Evolutionary conservation across 306 rosid species (phyloP), one percentile per base, ranked within the genome.

Genomic region (Oxytropis ochrocephala): DNA sequence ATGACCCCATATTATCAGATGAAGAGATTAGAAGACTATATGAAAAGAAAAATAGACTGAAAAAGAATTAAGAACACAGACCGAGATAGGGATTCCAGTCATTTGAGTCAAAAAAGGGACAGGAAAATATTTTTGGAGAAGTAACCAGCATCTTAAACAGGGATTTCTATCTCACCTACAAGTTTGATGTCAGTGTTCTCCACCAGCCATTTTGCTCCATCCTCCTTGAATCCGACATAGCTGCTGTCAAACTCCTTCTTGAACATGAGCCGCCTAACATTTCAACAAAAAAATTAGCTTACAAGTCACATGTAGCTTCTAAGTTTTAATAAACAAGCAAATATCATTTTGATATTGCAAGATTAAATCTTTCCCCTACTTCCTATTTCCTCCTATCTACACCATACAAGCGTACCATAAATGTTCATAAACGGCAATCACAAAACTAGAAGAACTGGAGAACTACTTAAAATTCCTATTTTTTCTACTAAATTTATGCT

Each of bases 181-280:
- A 92, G 97, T 82, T 92, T 92, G 78, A 92, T 84, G 67, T 85
- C 97, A 38, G 96, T 87, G 87, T 92, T 89, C 74, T 89, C 88
- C 68, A 83, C 90, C 72, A 92, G 80, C 98, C 96, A 92, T 75
- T 85, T 83, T 44, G 97, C 96, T 63, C 97, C 97, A 78, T 92
- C 97, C 79, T 75, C 87, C 87, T 77, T 79, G 82, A 89, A 92
- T 65, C 96, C 97, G 52, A 85, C 88, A 41, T 82, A 89, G 76
- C 90, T 92, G 53, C 87, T 11, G 80, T 89, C 96, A 24, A 82
- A 85, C 67, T 85, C 89, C 85, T 89, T 89, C 76, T 84, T 81
- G 67, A 81, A 89, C 97, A 92, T 92, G 32, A 92, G 95, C 64
- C 67, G 79, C 82, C 97, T 89, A 80, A 79, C 75, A 89, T 67